Conservation (phyloP, 768 basidiomycete species). For the Russula sp. region DNA sequence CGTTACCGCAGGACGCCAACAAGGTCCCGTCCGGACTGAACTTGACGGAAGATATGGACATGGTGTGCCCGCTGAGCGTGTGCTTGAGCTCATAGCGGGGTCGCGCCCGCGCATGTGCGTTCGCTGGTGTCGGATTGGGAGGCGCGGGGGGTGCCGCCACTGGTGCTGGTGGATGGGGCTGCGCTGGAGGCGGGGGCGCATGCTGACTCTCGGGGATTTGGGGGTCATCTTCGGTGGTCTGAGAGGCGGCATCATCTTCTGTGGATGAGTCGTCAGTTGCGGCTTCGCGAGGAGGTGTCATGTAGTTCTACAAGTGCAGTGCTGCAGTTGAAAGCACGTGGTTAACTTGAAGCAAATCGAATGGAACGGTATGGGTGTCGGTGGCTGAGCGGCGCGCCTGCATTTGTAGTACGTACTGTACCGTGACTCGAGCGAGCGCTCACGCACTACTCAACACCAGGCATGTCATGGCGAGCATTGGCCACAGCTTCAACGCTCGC, state of each 20-base stretch:
- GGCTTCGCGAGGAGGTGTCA: background rate
- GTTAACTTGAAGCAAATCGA: too few relatives aligned
- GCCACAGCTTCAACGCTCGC: background rate
- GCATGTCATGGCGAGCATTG: background rate
- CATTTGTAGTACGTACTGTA: too few relatives aligned
- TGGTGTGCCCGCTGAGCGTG: conserved; percentile 69
- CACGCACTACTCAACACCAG: too few relatives aligned
- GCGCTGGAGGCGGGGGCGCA: conserved; percentile 36
- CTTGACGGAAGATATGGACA: conserved; percentile 82
- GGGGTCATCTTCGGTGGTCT: conserved; percentile 82
- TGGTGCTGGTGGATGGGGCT: conserved; percentile 27
- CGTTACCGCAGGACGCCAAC: conserved; percentile 79
- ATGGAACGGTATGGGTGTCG: too few relatives aligned
- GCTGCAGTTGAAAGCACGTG: too few relatives aligned
- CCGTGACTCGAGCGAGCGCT: too few relatives aligned
- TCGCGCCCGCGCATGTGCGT: conserved; percentile 35
- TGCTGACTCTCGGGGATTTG: conserved; percentile 60
- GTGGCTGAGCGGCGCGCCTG: too few relatives aligned
- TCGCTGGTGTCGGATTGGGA: conserved; percentile 9
- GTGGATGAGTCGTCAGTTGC: conserved; percentile 39
- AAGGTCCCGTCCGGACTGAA: conserved; percentile 86
- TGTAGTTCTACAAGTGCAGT: background rate
- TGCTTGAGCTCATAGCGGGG: conserved; percentile 69
- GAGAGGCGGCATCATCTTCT: conserved; percentile 63
- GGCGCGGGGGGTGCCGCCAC: background rate